Evolutionary conservation across 2,329 filamentous ascomycete genomes (phyloP), one percentile per base, ranked within the genome.

Genomic region (Decorospora gaudefroyi): DNA sequence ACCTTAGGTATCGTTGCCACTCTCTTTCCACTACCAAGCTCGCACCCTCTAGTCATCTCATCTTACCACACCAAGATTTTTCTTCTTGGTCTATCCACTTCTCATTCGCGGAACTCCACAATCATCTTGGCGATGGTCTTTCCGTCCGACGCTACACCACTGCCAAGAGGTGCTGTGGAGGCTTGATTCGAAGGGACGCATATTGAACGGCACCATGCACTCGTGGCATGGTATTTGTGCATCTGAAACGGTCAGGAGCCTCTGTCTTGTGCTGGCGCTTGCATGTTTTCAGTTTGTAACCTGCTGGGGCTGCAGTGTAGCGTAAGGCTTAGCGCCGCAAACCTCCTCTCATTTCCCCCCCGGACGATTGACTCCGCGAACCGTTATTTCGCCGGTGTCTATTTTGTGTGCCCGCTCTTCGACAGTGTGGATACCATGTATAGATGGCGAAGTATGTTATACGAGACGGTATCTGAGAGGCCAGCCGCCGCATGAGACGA

Each of bases 81-180:
- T 3, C 13, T 42, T 19, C 29, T 34, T n/a, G 5, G 13, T 28
- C 15, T 23, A 6, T 33, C 26, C 27, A 39, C 23, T 21, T 16
- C 34, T 49, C 44, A 53, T 57, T 57, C 54, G 45, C 46, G 44
- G 42, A 55, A 42, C 32, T 53, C 39, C 40, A 39, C 39, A 42
- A 28, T 17, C 23, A 29, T 32, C 46, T 51, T 53, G 49, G 49
- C 51, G 42, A 12, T 11, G 18, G 27, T 10, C 27, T 40, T 29
- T 49, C 46, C 51, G 38, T 41, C 28, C 16, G 21, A 33, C 32
- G 31, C 30, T 42, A 49, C 25, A 29, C 13, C 19, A 33, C 12
- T 26, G 48, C 39, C 43, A 48, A 46, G 31, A 17, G 18, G 11
- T 28, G 19, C 9, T 38, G 13, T 39, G 26, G n/a, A 41, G 22